Evolutionary conservation across 2,329 filamentous ascomycete species (phyloP).

Genomic region (Aspergillus thermomutatus): DNA sequence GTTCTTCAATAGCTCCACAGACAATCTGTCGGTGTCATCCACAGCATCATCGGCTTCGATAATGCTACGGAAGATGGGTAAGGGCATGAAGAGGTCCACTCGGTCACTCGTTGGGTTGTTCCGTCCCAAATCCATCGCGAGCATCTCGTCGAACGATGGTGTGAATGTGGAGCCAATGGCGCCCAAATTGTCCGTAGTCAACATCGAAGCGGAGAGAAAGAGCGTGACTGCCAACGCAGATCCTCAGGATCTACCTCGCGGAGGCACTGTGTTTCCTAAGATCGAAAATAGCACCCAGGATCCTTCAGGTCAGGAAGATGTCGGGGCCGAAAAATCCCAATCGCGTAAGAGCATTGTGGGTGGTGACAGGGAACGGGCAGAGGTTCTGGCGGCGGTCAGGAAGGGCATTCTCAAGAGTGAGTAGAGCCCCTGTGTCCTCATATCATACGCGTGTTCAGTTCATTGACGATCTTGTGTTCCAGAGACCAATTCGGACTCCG

Average conservation of each 20-base stretch:
- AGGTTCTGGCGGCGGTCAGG: constrained; percentile 85
- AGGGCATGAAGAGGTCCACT: constrained; percentile 92
- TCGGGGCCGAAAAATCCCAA: constrained; percentile 45
- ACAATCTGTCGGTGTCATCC: constrained; percentile 66
- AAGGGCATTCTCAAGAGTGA: constrained; percentile 94
- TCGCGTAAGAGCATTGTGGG: constrained; percentile 86
- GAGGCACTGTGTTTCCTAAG: constrained; percentile 78
- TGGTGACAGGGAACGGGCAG: constrained; percentile 83
- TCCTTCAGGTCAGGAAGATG: constrained; percentile 30
- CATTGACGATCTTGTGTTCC: constrained; percentile 10
- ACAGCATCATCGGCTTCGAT: constrained; percentile 49
- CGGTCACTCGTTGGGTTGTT: constrained; percentile 91
- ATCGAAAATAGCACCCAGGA: constrained; percentile 80
- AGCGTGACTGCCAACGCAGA: constrained; percentile 69
- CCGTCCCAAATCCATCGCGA: constrained; percentile 86
- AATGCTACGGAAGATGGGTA: constrained; percentile 89
- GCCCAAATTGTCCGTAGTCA: constrained; percentile 91
- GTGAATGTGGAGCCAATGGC: constrained; percentile 63
- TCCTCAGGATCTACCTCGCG: constrained; percentile 63
- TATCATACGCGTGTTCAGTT: neutral
- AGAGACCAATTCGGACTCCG: constrained; percentile 55
- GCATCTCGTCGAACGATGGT: constrained; percentile 65
- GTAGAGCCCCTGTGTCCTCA: constrained; percentile 23
- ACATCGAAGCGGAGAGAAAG: constrained; percentile 87
- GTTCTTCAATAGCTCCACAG: constrained; percentile 85